Conservation (phyloP, 2,329 filamentous ascomycete species). For the Dothidotthia symphoricarpi region DNA sequence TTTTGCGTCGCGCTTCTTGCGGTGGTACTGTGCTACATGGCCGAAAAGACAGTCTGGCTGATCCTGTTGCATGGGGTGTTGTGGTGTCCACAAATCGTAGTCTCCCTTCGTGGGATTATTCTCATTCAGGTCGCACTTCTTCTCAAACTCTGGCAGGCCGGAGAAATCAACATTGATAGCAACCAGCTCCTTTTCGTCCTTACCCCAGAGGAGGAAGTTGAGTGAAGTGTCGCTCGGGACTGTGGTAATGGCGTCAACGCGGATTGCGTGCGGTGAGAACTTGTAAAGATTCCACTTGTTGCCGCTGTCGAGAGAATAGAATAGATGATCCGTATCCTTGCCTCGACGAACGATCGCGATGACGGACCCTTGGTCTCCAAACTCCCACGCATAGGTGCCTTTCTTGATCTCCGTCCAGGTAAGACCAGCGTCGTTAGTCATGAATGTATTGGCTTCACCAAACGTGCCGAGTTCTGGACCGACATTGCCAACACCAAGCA, state of each 20-base stretch:
- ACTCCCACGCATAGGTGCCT: slow-evolving; percentile 89
- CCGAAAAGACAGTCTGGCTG: slow-evolving; percentile 85
- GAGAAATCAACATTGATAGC: slow-evolving; percentile 88
- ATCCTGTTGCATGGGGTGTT: slow-evolving; percentile 75
- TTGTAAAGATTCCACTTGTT: slow-evolving; percentile 71
- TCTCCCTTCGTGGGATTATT: slow-evolving; percentile 60
- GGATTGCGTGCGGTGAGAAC: slow-evolving; percentile 69
- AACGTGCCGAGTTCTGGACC: slow-evolving; percentile 66
- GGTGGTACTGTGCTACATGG: slow-evolving; percentile 82
- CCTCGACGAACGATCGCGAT: slow-evolving; percentile 79
- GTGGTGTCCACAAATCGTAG: slow-evolving; percentile 84
- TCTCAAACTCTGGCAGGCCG: slow-evolving; percentile 63
- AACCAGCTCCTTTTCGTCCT: slow-evolving; percentile 56
- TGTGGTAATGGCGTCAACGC: slow-evolving; percentile 79
- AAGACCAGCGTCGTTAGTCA: slow-evolving; percentile 87
- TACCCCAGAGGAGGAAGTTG: slow-evolving; percentile 89
- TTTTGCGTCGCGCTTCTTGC: slow-evolving; percentile 74
- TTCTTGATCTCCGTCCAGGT: slow-evolving; percentile 84
- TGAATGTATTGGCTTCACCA: slow-evolving; percentile 81
- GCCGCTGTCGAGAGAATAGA: slow-evolving; percentile 80
- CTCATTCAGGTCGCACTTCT: slow-evolving; percentile 68
- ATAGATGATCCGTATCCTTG: slow-evolving; percentile 64
- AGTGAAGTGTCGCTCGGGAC: slow-evolving; percentile 84
- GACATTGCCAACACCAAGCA: slow-evolving; percentile 91
- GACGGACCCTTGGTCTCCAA: slow-evolving; percentile 91